A percentile compares a stretch with the other conserved stretches of the same genome.
phyloP scores from a whole-genome alignment of 179 eudicot species.

The Carnegiea gigantea region DNA sequence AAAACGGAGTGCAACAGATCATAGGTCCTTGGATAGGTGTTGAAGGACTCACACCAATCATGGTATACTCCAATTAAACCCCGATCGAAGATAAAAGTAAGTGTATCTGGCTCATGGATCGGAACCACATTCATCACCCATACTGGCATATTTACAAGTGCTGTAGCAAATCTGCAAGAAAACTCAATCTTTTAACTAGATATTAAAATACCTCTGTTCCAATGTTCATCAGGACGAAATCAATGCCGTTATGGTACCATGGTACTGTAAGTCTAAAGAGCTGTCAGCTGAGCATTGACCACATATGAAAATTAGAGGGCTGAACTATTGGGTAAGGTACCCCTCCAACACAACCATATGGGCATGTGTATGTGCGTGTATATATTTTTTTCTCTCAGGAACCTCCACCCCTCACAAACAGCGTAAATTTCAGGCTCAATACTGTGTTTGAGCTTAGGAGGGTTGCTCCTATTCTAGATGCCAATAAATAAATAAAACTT shows the following conservation, averaged over 20 bases:
- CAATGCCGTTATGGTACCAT: neutral
- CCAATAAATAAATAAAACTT: neutral
- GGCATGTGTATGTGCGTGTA: no score
- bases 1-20: constrained; percentile 85
- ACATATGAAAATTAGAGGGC: neutral
- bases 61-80: constrained; percentile 92
- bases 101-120: constrained; percentile 66
- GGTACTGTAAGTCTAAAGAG: neutral
- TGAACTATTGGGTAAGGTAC: neutral
- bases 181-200: neutral
- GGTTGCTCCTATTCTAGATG: neutral
- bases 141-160: constrained; percentile 57
- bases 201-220: neutral
- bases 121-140: constrained; percentile 97
- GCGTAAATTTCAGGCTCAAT: no score
- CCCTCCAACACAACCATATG: neutral
- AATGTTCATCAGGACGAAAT: neutral
- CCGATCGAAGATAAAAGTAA: constrained; percentile 75
- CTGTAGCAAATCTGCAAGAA: constrained; percentile 73
- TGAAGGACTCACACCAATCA: constrained; percentile 97
- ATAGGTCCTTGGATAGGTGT: constrained; percentile 84
- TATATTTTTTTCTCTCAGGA: no score
- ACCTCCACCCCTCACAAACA: no score
- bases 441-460: neutral
- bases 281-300: neutral